Evolutionary conservation across 139 green algal genomes (phyloP).

Genomic region (Chlorella sorokiniana): DNA sequence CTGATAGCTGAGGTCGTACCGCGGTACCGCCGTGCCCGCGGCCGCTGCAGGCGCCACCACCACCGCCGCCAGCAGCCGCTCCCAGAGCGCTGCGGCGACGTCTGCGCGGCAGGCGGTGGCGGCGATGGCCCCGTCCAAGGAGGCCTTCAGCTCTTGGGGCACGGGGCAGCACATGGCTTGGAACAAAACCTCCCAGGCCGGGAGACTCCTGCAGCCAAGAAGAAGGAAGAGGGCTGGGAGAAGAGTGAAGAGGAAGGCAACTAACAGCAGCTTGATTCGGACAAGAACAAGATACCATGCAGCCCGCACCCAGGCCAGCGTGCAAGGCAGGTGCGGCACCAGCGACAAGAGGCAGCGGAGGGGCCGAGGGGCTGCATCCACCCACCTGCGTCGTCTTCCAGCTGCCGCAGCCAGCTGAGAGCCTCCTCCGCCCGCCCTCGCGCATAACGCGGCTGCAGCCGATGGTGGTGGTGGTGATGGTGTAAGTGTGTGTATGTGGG

Average conservation of each 20-base stretch:
- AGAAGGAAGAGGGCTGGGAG: neutral
- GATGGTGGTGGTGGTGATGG: too few species aligned
- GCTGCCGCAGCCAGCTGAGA: slow-evolving; percentile 40
- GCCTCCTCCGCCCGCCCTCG: slow-evolving; percentile 36
- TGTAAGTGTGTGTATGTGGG: too few species aligned
- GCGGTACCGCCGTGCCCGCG: slow-evolving; percentile 5
- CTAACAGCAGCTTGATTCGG: too few species aligned
- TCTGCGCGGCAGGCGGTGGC: slow-evolving; percentile 58
- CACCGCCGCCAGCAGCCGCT: slow-evolving; percentile 64
- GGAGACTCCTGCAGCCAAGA: slow-evolving; percentile 34
- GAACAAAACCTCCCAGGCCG: slow-evolving; percentile 77
- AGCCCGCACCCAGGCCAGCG: too few species aligned
- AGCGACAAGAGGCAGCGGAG: too few species aligned
- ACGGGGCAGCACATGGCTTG: slow-evolving; percentile 85
- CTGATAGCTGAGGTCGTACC: slow-evolving; percentile 68
- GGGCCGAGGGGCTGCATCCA: too few species aligned
- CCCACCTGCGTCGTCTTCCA: slow-evolving; percentile 45
- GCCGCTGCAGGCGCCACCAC: slow-evolving; percentile 44
- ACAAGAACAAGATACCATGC: too few species aligned
- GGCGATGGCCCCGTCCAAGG: slow-evolving; percentile 59
- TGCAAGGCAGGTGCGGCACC: too few species aligned
- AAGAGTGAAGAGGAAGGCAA: neutral
- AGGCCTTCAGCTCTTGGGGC: slow-evolving; percentile 58
- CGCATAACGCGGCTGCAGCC: slow-evolving; percentile 44
- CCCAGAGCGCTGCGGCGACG: slow-evolving; percentile 54